These are phyloP conservation scores for Nevesoporus exiguus DNA, from an alignment of 768 basidiomycete species.

Conservation along the genomic window DNA sequence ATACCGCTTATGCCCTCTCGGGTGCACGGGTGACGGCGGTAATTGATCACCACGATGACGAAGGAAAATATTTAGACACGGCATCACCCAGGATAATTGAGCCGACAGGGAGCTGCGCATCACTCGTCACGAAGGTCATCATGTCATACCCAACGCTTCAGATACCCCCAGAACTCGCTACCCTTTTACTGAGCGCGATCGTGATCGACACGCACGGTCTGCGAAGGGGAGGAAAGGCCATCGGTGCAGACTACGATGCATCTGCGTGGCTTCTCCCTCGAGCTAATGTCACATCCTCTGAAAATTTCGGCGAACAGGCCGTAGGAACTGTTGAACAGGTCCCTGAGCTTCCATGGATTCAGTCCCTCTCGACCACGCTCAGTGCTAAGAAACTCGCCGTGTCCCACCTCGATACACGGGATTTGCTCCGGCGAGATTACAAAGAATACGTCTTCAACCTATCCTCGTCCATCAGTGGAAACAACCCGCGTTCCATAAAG, in stretches of 20 bases:
- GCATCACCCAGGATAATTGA: conserved; percentile 65
- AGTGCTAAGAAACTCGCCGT: conserved; percentile 61
- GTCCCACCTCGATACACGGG: conserved; percentile 60
- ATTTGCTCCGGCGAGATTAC: conserved; percentile 92
- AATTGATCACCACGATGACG: conserved; percentile 92
- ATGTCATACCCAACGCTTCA: conserved; percentile 21
- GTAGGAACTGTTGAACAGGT: conserved; percentile 25
- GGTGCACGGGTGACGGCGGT: conserved; percentile 63
- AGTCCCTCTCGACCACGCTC: conserved; percentile 46
- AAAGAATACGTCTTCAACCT: conserved; percentile 73
- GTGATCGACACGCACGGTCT: conserved; percentile 86
- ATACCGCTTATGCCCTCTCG: conserved; percentile 37
- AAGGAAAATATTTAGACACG: conserved; percentile 56
- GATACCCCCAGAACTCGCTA: conserved; percentile 61
- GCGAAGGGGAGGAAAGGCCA: conserved; percentile 74
- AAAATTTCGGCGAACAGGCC: background rate
- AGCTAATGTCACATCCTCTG: conserved; percentile 41
- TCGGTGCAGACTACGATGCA: conserved; percentile 58
- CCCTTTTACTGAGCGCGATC: conserved; percentile 76
- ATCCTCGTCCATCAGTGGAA: conserved; percentile 19
- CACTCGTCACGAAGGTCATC: conserved; percentile 48
- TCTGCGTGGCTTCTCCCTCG: conserved; percentile 60
- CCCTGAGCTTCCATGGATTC: conserved; percentile 41
- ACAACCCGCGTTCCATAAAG: conserved; percentile 40
- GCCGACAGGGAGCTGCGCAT: conserved; percentile 76